phyloP scores from a whole-genome alignment of 108 stramenopile species.

The Pseudonitzschia delicatissima region DNA sequence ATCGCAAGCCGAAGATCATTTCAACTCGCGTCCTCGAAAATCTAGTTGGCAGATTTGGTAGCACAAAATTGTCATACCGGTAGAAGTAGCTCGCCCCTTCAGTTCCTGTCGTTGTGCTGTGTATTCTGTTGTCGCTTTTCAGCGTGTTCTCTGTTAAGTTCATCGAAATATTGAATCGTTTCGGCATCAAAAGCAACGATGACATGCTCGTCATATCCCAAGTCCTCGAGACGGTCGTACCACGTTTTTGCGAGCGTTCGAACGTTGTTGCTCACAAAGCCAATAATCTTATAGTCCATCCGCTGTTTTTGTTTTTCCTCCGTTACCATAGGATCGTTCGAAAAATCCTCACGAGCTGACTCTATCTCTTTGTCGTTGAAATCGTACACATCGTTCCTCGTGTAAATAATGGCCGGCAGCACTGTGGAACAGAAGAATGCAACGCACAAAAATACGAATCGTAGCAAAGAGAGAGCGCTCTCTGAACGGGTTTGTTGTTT shows the following conservation, averaged over 20 bases:
- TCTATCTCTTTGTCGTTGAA: no score
- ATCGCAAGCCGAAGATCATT: conserved; percentile 25
- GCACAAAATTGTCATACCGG: not conserved
- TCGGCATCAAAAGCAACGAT: conserved; percentile 21
- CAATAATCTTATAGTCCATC: conserved; percentile 37
- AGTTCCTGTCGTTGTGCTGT: not conserved
- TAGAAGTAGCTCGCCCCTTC: no score
- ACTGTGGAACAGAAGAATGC: no score
- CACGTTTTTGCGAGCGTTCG: conserved; percentile 32
- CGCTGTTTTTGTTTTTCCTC: no score
- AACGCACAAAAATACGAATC: no score
- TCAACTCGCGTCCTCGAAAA: not conserved
- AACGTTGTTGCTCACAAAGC: conserved; percentile 40
- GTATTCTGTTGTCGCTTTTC: not conserved
- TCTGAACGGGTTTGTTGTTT: no score
- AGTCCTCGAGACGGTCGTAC: conserved; percentile 34
- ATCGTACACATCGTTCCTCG: no score
- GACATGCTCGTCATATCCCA: conserved; percentile 32
- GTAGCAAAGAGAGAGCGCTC: no score
- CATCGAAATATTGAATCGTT: conserved; percentile 3
- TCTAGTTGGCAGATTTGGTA: not conserved
- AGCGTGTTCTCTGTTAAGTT: not conserved
- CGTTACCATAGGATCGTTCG: no score
- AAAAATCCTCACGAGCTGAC: no score
- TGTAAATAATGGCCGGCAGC: no score